Evolutionary conservation across 208 protist species (phyloP).

Genomic region (Trypanosoma cruzi): DNA sequence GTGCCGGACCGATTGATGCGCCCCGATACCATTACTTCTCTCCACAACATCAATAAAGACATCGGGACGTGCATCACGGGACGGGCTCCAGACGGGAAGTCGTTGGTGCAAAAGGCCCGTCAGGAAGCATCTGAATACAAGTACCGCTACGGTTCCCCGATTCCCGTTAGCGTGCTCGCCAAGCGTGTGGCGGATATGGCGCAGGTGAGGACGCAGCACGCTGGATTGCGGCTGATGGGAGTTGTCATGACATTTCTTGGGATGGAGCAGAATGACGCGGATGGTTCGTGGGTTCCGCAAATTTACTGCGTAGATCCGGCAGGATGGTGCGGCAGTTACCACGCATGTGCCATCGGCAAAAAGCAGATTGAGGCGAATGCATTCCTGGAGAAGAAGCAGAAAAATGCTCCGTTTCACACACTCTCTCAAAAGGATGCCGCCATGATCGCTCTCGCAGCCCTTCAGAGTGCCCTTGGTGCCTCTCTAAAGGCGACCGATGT

Average conservation of each 20-base stretch:
- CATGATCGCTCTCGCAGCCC: slow-evolving; percentile 80
- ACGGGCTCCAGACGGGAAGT: slow-evolving; percentile 89
- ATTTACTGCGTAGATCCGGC: slow-evolving; percentile 96
- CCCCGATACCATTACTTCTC: slow-evolving; percentile 94
- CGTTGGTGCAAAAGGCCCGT: slow-evolving; percentile 93
- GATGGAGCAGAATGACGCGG: slow-evolving; percentile 93
- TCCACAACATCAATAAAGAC: slow-evolving; percentile 94
- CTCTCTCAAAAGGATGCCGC: slow-evolving; percentile 78
- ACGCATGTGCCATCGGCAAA: slow-evolving; percentile 90
- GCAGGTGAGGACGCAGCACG: slow-evolving; percentile 98
- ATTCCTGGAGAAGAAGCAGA: slow-evolving; percentile 97
- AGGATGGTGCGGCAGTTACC: slow-evolving; percentile 92
- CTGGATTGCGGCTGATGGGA: slow-evolving; percentile 95
- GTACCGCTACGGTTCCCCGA: slow-evolving; percentile 96
- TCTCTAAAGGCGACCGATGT: slow-evolving; percentile 79
- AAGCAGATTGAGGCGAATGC: slow-evolving; percentile 97
- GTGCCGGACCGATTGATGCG: slow-evolving; percentile 98
- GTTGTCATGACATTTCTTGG: slow-evolving; percentile 94
- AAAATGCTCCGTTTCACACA: slow-evolving; percentile 77
- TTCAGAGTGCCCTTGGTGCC: slow-evolving; percentile 77
- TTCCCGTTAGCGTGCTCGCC: slow-evolving; percentile 96
- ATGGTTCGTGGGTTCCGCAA: slow-evolving; percentile 78
- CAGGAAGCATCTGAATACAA: slow-evolving; percentile 96
- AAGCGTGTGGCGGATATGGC: slow-evolving; percentile 96
- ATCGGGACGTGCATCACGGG: slow-evolving; percentile 97